Percentiles rank a stretch among this genome's conserved stretches.
phyloP scores from a whole-genome alignment of 2,329 filamentous ascomycete genomes.

The Pyrenochaeta sp. region DNA sequence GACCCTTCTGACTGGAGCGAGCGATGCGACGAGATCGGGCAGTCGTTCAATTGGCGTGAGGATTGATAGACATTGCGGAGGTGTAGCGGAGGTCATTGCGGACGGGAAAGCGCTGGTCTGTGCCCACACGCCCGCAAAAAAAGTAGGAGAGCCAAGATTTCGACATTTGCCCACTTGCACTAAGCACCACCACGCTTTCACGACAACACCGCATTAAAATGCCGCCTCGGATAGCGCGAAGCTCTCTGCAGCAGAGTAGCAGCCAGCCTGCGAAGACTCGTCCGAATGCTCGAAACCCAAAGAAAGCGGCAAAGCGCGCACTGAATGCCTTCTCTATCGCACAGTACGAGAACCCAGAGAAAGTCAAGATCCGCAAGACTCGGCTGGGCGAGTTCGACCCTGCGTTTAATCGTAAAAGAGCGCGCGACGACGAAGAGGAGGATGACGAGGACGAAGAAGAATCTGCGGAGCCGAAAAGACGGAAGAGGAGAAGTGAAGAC shows the following conservation, averaged over 20 bases:
- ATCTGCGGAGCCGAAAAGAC: conserved; percentile 38
- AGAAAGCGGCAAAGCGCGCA: conserved; percentile 61
- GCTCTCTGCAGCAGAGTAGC: conserved; percentile 41
- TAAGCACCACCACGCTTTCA: conserved; percentile 3
- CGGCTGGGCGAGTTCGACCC: conserved; percentile 65
- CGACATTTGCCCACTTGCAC: conserved; percentile 19
- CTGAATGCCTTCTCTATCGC: conserved; percentile 73
- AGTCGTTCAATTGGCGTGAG: conserved; percentile 1
- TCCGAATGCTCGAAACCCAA: conserved; percentile 49
- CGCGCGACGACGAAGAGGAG: conserved; percentile 58
- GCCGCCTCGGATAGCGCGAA: conserved; percentile 56
- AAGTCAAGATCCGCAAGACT: conserved; percentile 62
- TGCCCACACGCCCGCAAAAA: conserved; percentile 18
- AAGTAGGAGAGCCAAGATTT: conserved; percentile 36
- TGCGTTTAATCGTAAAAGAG: conserved; percentile 50
- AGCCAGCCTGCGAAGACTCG: conserved; percentile 42
- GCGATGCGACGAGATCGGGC: conserved; percentile 6
- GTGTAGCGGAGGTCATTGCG: conserved; percentile 21
- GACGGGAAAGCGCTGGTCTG: conserved; percentile 15
- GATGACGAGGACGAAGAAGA: conserved; percentile 47
- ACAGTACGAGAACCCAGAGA: conserved; percentile 63
- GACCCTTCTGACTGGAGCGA: conserved; percentile 1
- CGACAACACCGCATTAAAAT: conserved; percentile 42
- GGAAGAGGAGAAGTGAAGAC: conserved; percentile 39
- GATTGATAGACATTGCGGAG: conserved; percentile 24